phyloP scores from a whole-genome alignment of 495 filamentous ascomycete genomes.

The Ascobolus immersus region DNA sequence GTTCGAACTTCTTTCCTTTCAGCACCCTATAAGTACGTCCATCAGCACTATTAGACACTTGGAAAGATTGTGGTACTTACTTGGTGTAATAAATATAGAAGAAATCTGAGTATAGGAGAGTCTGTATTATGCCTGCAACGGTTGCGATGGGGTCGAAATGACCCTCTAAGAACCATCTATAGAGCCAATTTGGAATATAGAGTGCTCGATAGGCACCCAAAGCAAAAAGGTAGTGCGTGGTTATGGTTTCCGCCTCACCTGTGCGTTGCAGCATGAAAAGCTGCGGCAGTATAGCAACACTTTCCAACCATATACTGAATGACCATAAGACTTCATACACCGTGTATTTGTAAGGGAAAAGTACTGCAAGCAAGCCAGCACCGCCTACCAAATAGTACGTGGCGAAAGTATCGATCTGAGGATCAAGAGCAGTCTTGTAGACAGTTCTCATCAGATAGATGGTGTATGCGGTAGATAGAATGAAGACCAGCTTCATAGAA shows the following conservation, averaged over 20 bases:
- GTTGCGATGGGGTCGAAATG: slow-evolving; percentile 63
- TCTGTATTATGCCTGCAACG: slow-evolving; percentile 72
- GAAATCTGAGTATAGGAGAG: slow-evolving; percentile 88
- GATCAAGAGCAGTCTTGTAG: slow-evolving; percentile 88
- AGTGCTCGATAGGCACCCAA: slow-evolving; percentile 70
- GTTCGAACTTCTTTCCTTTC: slow-evolving; percentile 70
- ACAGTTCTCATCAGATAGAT: slow-evolving; percentile 90
- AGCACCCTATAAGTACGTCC: slow-evolving; percentile 28
- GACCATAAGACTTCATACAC: slow-evolving; percentile 65
- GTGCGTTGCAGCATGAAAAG: slow-evolving; percentile 94
- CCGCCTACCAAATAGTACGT: slow-evolving; percentile 72
- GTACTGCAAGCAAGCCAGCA: slow-evolving; percentile 47
- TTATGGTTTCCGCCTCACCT: slow-evolving; percentile 93
- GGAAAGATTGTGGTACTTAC: too few species aligned
- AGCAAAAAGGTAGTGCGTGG: slow-evolving; percentile 94
- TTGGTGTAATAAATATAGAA: slow-evolving; percentile 99
- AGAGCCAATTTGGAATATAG: slow-evolving; percentile 98
- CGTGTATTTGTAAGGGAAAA: slow-evolving; percentile 65
- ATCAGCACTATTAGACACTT: slow-evolving; percentile 13
- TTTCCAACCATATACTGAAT: slow-evolving; percentile 92
- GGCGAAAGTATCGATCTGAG: slow-evolving; percentile 86
- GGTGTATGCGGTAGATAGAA: slow-evolving; percentile 65
- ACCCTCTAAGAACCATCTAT: slow-evolving; percentile 39
- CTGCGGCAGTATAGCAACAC: slow-evolving; percentile 86
- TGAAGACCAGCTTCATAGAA: slow-evolving; percentile 87